Conservation (phyloP, 768 basidiomycete species). For the Lentinula sp. region DNA sequence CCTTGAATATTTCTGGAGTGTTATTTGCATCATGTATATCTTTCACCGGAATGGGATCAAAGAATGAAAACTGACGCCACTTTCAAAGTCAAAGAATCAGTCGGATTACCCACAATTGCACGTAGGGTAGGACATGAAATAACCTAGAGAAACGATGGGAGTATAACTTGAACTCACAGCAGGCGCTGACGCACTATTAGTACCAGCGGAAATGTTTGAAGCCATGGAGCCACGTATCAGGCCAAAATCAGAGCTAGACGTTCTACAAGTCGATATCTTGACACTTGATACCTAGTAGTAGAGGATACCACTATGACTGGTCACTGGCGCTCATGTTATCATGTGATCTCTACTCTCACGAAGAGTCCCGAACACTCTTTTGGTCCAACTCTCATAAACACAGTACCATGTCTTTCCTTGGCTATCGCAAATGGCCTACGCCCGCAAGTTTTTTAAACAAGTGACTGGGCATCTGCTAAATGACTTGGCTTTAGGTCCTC, state of each 20-base stretch:
- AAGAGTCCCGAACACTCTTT: not conserved
- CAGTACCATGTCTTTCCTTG: conserved; percentile 61
- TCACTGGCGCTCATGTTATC: not conserved
- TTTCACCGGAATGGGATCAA: conserved; percentile 70
- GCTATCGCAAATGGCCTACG: conserved; percentile 77
- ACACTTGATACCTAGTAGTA: no score
- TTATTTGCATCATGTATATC: conserved; percentile 73
- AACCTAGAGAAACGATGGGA: not conserved
- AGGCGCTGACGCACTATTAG: conserved; percentile 20
- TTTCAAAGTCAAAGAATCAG: conserved; percentile 19
- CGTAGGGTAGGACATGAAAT: not conserved
- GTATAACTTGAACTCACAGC: conserved; percentile 12
- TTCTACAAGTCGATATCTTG: no score
- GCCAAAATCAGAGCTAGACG: no score
- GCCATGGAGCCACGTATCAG: conserved; percentile 14
- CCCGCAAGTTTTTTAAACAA: conserved; percentile 47
- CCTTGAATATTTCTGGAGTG: conserved; percentile 77
- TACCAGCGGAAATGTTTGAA: conserved; percentile 19
- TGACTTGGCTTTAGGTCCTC: conserved; percentile 38
- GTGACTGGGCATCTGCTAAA: conserved; percentile 9
- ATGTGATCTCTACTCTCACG: conserved; percentile 5
- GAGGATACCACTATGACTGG: no score
- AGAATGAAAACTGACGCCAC: conserved; percentile 92
- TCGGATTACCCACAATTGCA: not conserved
- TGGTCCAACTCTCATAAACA: not conserved